Evolutionary conservation across 2,329 filamentous ascomycete genomes (phyloP).

Genomic region (Paraphoma chrysanthemicola): DNA sequence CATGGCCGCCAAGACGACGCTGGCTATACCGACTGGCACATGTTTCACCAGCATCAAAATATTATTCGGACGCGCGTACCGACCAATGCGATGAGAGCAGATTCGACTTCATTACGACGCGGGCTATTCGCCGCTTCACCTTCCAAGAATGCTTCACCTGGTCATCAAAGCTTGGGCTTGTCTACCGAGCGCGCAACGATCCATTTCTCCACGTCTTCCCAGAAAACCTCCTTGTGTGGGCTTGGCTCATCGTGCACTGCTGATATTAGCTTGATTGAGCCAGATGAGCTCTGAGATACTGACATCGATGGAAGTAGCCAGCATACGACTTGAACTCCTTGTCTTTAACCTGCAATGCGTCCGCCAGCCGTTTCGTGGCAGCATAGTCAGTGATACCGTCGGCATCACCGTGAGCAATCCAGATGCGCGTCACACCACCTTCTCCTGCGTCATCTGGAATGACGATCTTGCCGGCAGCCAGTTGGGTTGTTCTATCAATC

Average conservation of each 20-base stretch:
- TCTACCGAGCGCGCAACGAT: slow-evolving; percentile 43
- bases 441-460: slow-evolving; percentile 53
- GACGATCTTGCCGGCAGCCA: slow-evolving; percentile 64
- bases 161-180: slow-evolving; percentile 42
- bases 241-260: slow-evolving; percentile 48
- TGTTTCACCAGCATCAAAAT: slow-evolving; percentile 1
- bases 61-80: slow-evolving; percentile 1
- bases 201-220: slow-evolving; percentile 46
- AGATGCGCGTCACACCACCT: slow-evolving; percentile 68
- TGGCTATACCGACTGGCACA: neutral
- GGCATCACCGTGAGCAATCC: slow-evolving; percentile 77
- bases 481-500: slow-evolving; percentile 72
- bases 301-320: slow-evolving; percentile 77
- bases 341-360: slow-evolving; percentile 66
- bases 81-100: neutral
- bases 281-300: slow-evolving; percentile 24
- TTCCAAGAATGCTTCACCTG: neutral
- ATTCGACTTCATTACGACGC: neutral
- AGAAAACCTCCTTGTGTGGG: slow-evolving; percentile 42
- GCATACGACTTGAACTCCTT: slow-evolving; percentile 76
- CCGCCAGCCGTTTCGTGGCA: slow-evolving; percentile 69
- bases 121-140: neutral
- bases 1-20: neutral
- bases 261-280: slow-evolving; percentile 16
- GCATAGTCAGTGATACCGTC: slow-evolving; percentile 74